Conservation (phyloP, 1,284 basidiomycete species). For the Xanthoconium separans region DNA sequence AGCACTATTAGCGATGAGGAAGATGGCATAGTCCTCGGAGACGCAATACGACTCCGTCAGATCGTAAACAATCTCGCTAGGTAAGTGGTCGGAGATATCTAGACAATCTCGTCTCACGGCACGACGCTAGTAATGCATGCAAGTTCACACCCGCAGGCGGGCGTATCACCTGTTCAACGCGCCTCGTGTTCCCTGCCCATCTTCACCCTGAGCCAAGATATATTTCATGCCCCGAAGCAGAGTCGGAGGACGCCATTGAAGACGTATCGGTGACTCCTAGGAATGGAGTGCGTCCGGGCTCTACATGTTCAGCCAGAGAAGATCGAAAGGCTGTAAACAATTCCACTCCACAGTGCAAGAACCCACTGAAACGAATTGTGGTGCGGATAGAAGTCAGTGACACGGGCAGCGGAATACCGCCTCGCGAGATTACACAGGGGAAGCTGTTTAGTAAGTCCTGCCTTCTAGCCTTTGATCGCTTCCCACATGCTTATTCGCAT, state of each 20-base stretch:
- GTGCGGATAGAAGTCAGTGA: constrained; percentile 82
- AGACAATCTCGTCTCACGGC: neutral
- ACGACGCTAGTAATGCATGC: constrained; percentile 58
- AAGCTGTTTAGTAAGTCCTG: constrained; percentile 69
- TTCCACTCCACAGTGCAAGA: constrained; percentile 16
- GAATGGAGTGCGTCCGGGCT: neutral
- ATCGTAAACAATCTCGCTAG: constrained; percentile 77
- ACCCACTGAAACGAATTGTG: constrained; percentile 57
- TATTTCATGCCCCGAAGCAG: constrained; percentile 1
- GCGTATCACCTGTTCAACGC: constrained; percentile 58
- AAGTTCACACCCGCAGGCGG: constrained; percentile 81
- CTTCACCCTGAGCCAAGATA: constrained; percentile 14
- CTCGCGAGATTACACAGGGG: constrained; percentile 69
- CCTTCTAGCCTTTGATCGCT: neutral
- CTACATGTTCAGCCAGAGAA: neutral
- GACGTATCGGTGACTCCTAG: constrained; percentile 14
- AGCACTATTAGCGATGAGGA: constrained; percentile 46
- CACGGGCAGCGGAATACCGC: constrained; percentile 76
- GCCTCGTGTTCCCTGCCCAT: constrained; percentile 43
- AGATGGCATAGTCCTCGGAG: constrained; percentile 71
- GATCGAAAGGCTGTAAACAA: neutral
- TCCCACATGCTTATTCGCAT: constrained; percentile 1
- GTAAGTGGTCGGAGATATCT: constrained; percentile 34
- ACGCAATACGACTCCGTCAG: constrained; percentile 79
- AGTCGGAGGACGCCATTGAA: constrained; percentile 17